Evolutionary conservation across 192 early-diverging fungal genomes (phyloP), one percentile per base, ranked within the genome.

Genomic region (Neocallimastix lanati): DNA sequence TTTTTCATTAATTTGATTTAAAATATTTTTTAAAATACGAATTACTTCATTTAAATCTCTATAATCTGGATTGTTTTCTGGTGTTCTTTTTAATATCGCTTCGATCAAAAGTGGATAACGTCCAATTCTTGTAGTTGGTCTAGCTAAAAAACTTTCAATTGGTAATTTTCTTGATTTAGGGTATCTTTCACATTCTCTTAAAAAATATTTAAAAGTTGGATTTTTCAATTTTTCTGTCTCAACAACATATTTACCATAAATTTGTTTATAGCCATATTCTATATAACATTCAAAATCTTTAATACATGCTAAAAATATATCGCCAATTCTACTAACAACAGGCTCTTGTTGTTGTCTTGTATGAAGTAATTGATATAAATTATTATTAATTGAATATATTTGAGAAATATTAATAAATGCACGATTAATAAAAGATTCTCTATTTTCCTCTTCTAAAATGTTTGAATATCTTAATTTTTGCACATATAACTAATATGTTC

Each of bases 61-160:
- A 77, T 88, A 85, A 80, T 98, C 96, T 6, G 94, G 92, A 79
- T 94, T 91, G 35, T 90, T 90, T 29, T 89, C 87, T 5, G 93
- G 91, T 27, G 95, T 94, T 79, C 92, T 87, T 81, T 97, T 93
- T 18, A 96, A 85, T 77, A 95, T 90, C 6, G 91, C 93, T 50
- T 89, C 86, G 27, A 98, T 85, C 29, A 98, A 84, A 30, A 98
- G 85, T 29, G 91, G 92, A 80, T 96, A 98, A 78, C 94, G 87
- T 16, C 93, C 95, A 78, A 97, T 81, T n/a, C 94, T 90, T 18
- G 94, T 93, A 0, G 93, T 93, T 16, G 96, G 96, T 21, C 94
- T 90, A 1, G 91, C 92, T 78, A 97, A 82, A 84, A 96, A 97
- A 78, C 92, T 93, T 85, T 95, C 92, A 28, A 96, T 83, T 77